A percentile compares a stretch with the other conserved stretches of the same genome.
These are phyloP conservation scores for Ganoderma sinense DNA, from an alignment of 1,284 basidiomycete genomes.

Conservation along the genomic window DNA sequence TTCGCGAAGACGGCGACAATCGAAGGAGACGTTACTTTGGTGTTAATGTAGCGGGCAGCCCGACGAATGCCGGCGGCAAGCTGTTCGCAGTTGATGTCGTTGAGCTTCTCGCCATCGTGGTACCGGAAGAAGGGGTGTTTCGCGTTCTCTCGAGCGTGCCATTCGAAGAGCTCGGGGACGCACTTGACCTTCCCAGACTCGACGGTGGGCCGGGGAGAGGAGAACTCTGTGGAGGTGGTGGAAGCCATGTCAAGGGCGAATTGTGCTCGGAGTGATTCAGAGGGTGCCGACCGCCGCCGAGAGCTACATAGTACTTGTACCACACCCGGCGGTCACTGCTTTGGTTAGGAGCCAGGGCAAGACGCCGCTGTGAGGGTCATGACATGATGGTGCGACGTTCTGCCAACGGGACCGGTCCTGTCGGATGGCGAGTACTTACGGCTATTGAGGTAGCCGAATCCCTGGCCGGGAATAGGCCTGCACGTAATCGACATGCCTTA, in stretches of 20 bases:
- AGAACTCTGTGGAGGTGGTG: neutral
- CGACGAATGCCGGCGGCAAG: slow-evolving; percentile 19
- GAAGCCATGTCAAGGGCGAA: neutral
- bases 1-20: slow-evolving; percentile 30
- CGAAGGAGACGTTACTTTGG: slow-evolving; percentile 9
- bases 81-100: slow-evolving; percentile 19
- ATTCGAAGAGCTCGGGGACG: slow-evolving; percentile 45
- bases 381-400: neutral
- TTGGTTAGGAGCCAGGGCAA: neutral
- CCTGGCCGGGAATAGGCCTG: neutral
- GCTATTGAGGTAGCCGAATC: neutral
- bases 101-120: slow-evolving; percentile 17
- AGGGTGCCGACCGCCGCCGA: neutral
- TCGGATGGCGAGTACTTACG: neutral
- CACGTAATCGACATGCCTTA: neutral
- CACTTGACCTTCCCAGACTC: slow-evolving; percentile 28
- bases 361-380: neutral
- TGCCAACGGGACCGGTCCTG: neutral
- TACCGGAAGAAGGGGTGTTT: slow-evolving; percentile 44
- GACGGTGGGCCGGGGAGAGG: slow-evolving; percentile 22
- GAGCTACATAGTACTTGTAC: neutral
- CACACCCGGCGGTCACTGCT: neutral
- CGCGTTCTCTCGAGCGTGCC: slow-evolving; percentile 41
- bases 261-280: neutral
- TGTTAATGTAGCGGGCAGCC: slow-evolving; percentile 23